Percentiles rank a stretch among this genome's conserved stretches.
Evolutionary conservation across 371 early-diverging fungal genomes (phyloP).

Genomic region (Apophysomyces trapeziformis): DNA sequence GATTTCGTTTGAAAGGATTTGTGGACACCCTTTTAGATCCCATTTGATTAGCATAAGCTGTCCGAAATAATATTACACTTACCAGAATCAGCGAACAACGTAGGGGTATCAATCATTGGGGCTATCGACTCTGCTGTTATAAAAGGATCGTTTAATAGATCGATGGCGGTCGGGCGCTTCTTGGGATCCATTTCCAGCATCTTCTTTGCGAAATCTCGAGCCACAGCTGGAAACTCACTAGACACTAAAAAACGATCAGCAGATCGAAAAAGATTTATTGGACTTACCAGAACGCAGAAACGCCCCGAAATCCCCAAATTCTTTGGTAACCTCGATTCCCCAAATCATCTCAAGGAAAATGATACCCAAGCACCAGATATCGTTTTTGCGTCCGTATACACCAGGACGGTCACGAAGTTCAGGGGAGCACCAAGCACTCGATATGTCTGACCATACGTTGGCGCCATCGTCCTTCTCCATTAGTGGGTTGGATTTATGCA

Average conservation of each 20-base stretch:
- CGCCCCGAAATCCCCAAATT: conserved; percentile 59
- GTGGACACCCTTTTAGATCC: background rate
- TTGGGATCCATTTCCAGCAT: conserved; percentile 69
- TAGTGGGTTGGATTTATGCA: conserved; percentile 46
- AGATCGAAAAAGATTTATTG: background rate
- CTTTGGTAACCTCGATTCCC: conserved; percentile 63
- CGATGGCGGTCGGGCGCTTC: conserved; percentile 70
- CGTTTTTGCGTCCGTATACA: conserved; percentile 69
- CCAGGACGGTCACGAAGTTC: conserved; percentile 63
- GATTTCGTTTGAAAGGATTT: background rate
- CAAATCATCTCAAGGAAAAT: conserved; percentile 76
- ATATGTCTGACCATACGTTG: conserved; percentile 19
- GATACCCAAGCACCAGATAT: conserved; percentile 78
- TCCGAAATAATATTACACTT: background rate
- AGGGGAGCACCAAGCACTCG: conserved; percentile 57
- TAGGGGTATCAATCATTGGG: conserved; percentile 5
- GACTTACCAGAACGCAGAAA: conserved; percentile 50
- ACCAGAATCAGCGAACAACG: conserved; percentile 15
- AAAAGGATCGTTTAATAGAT: conserved; percentile 71
- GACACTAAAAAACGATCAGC: conserved; percentile 20
- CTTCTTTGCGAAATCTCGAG: conserved; percentile 52
- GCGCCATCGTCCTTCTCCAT: conserved; percentile 45
- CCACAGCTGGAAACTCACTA: conserved; percentile 51
- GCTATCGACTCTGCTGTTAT: conserved; percentile 45
- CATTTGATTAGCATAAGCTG: background rate